Evolutionary conservation across 768 basidiomycete species (phyloP), one percentile per base, ranked within the genome.

Genomic region (Tricholomella constricta): DNA sequence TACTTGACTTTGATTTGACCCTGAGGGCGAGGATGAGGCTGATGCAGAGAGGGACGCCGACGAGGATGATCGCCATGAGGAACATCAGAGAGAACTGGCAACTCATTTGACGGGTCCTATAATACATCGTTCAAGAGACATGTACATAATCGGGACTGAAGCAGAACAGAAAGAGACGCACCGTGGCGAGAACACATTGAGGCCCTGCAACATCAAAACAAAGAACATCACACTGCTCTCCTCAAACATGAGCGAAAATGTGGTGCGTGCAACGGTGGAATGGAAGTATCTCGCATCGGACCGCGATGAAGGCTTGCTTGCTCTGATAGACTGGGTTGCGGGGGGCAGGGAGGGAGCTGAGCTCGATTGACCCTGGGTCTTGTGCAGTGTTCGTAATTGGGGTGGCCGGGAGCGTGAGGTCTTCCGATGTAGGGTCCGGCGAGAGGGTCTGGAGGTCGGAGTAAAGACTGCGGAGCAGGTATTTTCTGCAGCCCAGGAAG

Each of bases 171-270:
- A 25, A n/a, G n/a, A 4, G 25, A 75, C 85, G 52, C 43, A 90
- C 88, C 69, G 66, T 10, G 83, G 62, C 31, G 78, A 71, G 32
- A 91, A 73, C 1, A 84, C 37, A 35, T 77, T 72, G 42, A 83
- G 47, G 2, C 79, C 86, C 69, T 94, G 91, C n/a, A 81, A 77
- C 68, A 92, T 80, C 5, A 93, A 72, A 51, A 93, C 73, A 11
- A 83, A 56, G 61, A 92, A 92, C 54, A 93, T 70, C 60, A 82
- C 79, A 56, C 84, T 86, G 46, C 85, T 82, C 69, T 92, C 91
- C 1, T 86, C 79, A 65, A 92, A 89, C 60, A 84, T 86, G 27
- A 83, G 68, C 0, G 88, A 79, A 60, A 94, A 92, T 6, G 84
- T 65, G 1, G 71, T 73, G 37, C 85, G 72, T 0, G 90, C 77